Evolutionary conservation across 2,329 filamentous ascomycete genomes (phyloP), one percentile per base, ranked within the genome.

Genomic region (Cordyceps farinosa): DNA sequence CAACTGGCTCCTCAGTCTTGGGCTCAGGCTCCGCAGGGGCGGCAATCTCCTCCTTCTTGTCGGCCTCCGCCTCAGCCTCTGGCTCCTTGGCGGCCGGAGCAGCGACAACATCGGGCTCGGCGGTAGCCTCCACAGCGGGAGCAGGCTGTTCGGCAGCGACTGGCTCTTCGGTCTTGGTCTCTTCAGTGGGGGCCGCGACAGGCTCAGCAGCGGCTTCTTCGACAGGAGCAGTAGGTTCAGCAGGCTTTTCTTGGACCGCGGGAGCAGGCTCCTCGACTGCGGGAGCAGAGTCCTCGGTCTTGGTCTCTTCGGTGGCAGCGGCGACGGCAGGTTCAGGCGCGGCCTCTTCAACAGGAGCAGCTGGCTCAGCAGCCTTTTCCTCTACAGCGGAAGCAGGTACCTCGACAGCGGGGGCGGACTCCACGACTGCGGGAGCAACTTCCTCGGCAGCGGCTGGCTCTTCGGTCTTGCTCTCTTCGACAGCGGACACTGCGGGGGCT

Each of bases 1-100:
- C 9, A 36, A 15, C 44, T 13, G 56, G 32, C 45, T 53, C 58
- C 29, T 40, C 47, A 34, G 22, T 42, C 45, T 51, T 34, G 53
- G 63, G 30, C 5, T 44, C 53, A 1, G 56, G 40, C 11, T 52
- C 61, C 10, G 62, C n/a, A 13, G 62, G 7, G 36, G 59, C 47
- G 44, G 62, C 59, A 5, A 15, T 44, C 17, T 62, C 68, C 47
- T 51, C 51, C n/a, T 36, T 52, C n/a, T 54, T 54, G 52, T 71
- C 65, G 58, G 51, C 32, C 15, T 44, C 15, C 10, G 29, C 13
- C 29, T 51, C 47, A 32, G 27, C 17, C 51, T 53, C 51, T 2
- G 45, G 42, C 42, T 45, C 45, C 22, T 3, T 10, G 45, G 22
- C 27, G 30, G 30, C 47, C 38, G 47, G 45, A 40, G 40, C 34